phyloP scores from a whole-genome alignment of 2,329 filamentous ascomycete species.

The Sporothrix schenckii region DNA sequence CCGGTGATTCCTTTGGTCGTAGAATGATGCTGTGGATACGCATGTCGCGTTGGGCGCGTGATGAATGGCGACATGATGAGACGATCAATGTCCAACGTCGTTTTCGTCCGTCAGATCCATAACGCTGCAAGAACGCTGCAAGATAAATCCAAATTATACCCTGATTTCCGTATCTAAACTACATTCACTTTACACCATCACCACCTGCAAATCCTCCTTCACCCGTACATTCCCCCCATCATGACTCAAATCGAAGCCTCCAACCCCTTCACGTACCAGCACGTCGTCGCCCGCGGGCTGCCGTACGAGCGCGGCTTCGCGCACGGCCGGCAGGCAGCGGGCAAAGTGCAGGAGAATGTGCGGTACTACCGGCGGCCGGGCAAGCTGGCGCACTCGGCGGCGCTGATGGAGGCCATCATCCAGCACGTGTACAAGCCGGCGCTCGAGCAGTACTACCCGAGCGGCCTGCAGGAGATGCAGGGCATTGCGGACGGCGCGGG shows the following conservation, averaged over 20 bases:
- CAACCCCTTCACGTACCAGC: constrained; percentile 36
- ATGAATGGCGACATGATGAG: background rate
- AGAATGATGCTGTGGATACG: background rate
- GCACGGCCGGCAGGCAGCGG: constrained; percentile 36
- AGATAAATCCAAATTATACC: background rate
- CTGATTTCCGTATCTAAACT: background rate
- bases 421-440: constrained; percentile 37
- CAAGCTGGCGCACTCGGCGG: constrained; percentile 36
- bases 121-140: no score
- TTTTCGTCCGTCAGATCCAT: no score
- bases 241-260: constrained; percentile 26
- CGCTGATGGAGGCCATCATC: constrained; percentile 35
- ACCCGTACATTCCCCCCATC: background rate
- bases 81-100: no score
- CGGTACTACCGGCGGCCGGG: constrained; percentile 37
- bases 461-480: constrained; percentile 32
- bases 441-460: constrained; percentile 36
- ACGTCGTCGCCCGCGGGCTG: constrained; percentile 37
- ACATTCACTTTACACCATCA: background rate
- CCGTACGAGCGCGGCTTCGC: constrained; percentile 38
- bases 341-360: constrained; percentile 38
- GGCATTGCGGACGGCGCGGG: constrained; percentile 39
- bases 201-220: background rate
- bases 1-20: background rate
- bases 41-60: background rate